Base-by-base conservation (phyloP, 2,329 filamentous ascomycete species). In the Apiospora kogelbergensis region DNA sequence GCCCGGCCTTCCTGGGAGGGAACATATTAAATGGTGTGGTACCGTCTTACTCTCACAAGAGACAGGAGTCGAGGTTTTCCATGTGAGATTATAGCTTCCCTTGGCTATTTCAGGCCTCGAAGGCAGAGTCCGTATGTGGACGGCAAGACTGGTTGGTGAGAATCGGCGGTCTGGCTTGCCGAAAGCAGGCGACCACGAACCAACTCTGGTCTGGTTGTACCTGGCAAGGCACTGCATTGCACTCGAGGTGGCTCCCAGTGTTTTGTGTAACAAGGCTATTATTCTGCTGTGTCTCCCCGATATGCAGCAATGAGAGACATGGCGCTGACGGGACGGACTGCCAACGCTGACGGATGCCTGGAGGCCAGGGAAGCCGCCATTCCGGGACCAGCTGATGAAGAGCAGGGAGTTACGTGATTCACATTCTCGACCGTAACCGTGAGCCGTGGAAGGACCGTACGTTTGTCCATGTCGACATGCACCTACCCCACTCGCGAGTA, bases 371-470 rank as follows among this genome's bases (percentile, higher is more conserved):
- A 37, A 60, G 53, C 30, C 53, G 30, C 17, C 53, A n/a, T 33
- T 37, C 53, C 53, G 53, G 30, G 17, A 17, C 30, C 30, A 60
- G 30, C 53, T 60, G 53, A 60, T 60, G 53, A 22, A 37, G 30
- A 37, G 53, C 26, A 22, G 53, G 53, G 37, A 60, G 26, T 60
- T 60, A 60, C 53, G 30, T 37, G 53, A 37, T 60, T 37, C 53
- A 60, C 53, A 60, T 60, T 60, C 53, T 60, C 53, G 30, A 60
- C 53, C 53, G 53, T 60, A 60, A n/a, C 30, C 17, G 30, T 42
- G 40, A 42, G 40, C 40, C 40, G 40, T 42, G 17, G 40, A n/a
- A 60, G 53, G 30, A n/a, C 53, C 26, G 53, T 60, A 60, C 37
- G 53, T 37, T 60, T 60, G 53, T 30, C 4, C 53, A 60, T 37